Percentiles rank a stretch among this genome's conserved stretches.
phyloP scores from a whole-genome alignment of 208 protist species.

The Acanthamoeba lenticulata region DNA sequence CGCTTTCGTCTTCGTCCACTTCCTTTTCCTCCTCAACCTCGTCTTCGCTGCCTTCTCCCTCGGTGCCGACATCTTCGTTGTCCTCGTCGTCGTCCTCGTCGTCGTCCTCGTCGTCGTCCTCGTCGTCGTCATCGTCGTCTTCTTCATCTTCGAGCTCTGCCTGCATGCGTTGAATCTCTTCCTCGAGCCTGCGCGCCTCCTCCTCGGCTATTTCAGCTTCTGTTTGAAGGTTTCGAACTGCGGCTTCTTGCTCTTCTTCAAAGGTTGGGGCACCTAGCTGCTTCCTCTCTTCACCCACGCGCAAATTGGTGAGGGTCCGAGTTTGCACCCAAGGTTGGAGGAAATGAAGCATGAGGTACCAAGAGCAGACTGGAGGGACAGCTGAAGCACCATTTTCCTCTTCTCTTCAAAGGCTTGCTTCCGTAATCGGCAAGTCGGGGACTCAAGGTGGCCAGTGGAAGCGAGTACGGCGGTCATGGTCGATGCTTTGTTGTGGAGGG shows the following conservation, averaged over 20 bases:
- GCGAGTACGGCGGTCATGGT: too few species aligned
- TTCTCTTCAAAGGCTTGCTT: conserved; percentile 24
- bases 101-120: neutral
- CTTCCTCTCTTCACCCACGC: neutral
- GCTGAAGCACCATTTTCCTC: neutral
- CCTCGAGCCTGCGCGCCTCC: conserved; percentile 30
- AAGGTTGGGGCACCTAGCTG: neutral
- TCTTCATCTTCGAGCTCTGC: neutral
- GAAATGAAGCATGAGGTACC: neutral
- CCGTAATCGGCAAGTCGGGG: neutral
- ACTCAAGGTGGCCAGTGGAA: too few species aligned
- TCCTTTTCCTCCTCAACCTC: neutral
- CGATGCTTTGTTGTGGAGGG: too few species aligned
- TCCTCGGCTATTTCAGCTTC: conserved; percentile 14
- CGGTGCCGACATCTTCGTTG: neutral
- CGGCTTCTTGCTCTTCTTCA: neutral
- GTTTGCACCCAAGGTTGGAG: too few species aligned
- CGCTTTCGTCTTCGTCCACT: neutral
- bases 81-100: neutral
- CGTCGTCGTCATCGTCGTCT: neutral
- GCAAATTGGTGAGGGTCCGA: neutral
- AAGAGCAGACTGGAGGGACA: neutral
- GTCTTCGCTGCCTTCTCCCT: neutral
- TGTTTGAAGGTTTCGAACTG: neutral
- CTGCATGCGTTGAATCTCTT: neutral